Percentiles rank a stretch among this genome's conserved stretches.
phyloP scores from a whole-genome alignment of 2,329 filamentous ascomycete genomes.

The Sporothrix euskadiensis region DNA sequence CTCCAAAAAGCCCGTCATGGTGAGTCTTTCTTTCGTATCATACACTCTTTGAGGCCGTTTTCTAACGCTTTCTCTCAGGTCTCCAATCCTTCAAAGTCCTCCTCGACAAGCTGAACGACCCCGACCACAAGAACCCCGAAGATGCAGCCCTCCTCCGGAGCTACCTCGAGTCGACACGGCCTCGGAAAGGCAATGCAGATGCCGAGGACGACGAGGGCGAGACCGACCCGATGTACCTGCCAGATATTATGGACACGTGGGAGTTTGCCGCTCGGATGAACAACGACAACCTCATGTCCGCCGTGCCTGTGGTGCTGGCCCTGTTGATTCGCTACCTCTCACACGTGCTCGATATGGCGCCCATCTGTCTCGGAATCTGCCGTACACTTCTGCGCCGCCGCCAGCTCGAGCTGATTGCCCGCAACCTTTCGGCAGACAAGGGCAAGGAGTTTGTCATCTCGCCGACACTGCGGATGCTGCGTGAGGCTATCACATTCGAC shows the following conservation, averaged over 20 bases:
- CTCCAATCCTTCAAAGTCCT: conserved; percentile 70
- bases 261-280: conserved; percentile 76
- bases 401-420: conserved; percentile 77
- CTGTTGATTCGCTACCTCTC: conserved; percentile 79
- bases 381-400: conserved; percentile 78
- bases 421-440: conserved; percentile 76
- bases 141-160: conserved; percentile 64
- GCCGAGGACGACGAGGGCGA: conserved; percentile 50
- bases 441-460: conserved; percentile 86
- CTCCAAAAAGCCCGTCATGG: conserved; percentile 66
- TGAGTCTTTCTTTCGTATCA: conserved; percentile 38
- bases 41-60: not conserved
- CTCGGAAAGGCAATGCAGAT: conserved; percentile 45
- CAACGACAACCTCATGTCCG: conserved; percentile 77
- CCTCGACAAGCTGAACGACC: conserved; percentile 64
- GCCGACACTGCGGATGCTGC: conserved; percentile 80
- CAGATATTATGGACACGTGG: conserved; percentile 86
- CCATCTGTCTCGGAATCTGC: conserved; percentile 75
- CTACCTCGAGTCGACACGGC: conserved; percentile 58
- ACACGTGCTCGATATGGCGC: conserved; percentile 68
- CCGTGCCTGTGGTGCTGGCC: conserved; percentile 77
- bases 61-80: conserved; percentile 45
- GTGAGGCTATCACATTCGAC: conserved; percentile 82
- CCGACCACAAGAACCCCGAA: conserved; percentile 48
- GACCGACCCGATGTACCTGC: conserved; percentile 64